phyloP scores from a whole-genome alignment of 1,284 basidiomycete species.

The Ustilago shanxiensis region DNA sequence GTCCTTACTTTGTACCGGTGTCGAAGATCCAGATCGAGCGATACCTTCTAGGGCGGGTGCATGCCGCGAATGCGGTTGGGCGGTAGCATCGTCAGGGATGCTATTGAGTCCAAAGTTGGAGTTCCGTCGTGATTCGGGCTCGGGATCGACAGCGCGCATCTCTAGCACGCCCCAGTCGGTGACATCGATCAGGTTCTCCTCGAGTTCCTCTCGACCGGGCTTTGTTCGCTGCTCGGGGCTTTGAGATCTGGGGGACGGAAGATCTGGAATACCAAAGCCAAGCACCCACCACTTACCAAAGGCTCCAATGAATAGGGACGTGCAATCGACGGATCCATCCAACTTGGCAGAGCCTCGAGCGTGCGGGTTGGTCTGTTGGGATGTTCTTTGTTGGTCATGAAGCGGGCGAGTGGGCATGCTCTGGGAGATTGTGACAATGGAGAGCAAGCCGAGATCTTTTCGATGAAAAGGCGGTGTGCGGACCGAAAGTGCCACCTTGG shows the following conservation, averaged over 20 bases:
- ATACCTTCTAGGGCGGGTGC: constrained; percentile 2
- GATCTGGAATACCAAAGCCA: constrained; percentile 71
- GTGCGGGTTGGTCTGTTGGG: constrained; percentile 2
- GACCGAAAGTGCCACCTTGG: constrained; percentile 80
- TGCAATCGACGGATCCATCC: constrained; percentile 64
- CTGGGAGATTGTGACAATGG: constrained; percentile 77
- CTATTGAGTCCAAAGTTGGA: constrained; percentile 23
- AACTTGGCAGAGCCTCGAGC: constrained; percentile 46
- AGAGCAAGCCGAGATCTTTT: constrained; percentile 85
- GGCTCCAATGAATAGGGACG: constrained; percentile 86
- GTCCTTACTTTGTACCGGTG: constrained; percentile 8
- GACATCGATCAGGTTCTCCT: constrained; percentile 78
- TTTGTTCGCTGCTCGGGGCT: constrained; percentile 74
- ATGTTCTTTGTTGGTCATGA: constrained; percentile 9
- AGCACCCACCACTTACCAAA: constrained; percentile 90
- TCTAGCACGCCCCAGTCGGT: constrained; percentile 76
- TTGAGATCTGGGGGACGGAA: constrained; percentile 73
- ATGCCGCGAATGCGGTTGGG: constrained; percentile 10
- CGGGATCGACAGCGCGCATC: constrained; percentile 67
- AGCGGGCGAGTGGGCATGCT: constrained; percentile 34
- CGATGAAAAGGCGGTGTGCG: constrained; percentile 92
- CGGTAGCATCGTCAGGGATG: constrained; percentile 6
- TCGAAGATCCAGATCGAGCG: constrained; percentile 7
- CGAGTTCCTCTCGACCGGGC: constrained; percentile 71
- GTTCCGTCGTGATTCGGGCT: constrained; percentile 27